Base-by-base conservation (phyloP, 495 filamentous ascomycete species). In the Xylaria longipes region DNA sequence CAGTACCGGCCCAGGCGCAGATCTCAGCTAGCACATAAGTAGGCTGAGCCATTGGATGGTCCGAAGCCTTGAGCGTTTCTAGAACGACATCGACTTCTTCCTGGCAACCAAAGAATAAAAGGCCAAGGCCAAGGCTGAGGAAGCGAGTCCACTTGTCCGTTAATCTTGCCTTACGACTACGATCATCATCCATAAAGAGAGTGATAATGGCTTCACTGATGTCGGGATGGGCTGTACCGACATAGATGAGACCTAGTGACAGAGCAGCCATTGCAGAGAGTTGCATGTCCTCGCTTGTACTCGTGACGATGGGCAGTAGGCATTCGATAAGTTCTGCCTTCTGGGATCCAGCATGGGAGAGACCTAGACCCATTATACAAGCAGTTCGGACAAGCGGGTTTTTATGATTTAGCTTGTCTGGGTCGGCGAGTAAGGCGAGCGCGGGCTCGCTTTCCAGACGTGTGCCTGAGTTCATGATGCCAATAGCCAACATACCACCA, bases 121-220 rank as follows among this genome's bases (percentile, higher is more conserved):
- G 89, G 3, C 97, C 96, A 67, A 99, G 86, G 70, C 97, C 96
- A 72, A 99, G 89, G 17, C 93, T 93, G 87, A 98, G 92, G 82
- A 99, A 99, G 3, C 95, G 89, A 29, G 94, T 94, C 96, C 96
- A 99, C 82, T 98, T 99, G 79, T 97, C 93, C 75, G 96, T 97
- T 45, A 98, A 87, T 76, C 96, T 93, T 74, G 89, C 88, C 76
- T 90, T 89, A 27, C 95, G 89, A 33, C 90, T 89, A 27, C 95
- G 89, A 33, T 97, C 94, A 68, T 97, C 94, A 70, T 98, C 95
- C 80, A 98, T 88, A 54, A 99, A 85, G 2, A 97, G 97, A 50
- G 90, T 92, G 65, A 98, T 88, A 63, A 98, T 94, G 8, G 94
- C 91, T 81, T 95, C 91, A 70, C 90, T 94, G 63, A 97, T 92